phyloP scores from a whole-genome alignment of 1,139 yeast species.

The Pichia sp. region DNA sequence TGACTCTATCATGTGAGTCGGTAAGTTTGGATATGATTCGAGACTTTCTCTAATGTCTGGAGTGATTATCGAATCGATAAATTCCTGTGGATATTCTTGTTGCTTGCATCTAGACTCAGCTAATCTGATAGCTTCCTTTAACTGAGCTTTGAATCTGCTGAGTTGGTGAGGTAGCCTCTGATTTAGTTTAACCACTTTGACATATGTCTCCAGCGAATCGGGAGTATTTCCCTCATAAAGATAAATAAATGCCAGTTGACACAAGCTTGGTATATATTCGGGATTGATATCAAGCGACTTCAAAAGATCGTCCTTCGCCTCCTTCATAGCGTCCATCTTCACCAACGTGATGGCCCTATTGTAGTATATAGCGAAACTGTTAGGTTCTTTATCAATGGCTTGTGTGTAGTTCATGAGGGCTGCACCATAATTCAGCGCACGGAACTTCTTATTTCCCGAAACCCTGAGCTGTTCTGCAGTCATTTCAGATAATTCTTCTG shows the following conservation, averaged over 20 bases:
- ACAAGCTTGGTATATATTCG: slow-evolving; percentile 35
- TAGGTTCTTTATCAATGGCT: slow-evolving; percentile 33
- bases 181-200: slow-evolving; percentile 31
- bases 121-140: slow-evolving; percentile 28
- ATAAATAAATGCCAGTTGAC: slow-evolving; percentile 35
- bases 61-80: slow-evolving; percentile 28
- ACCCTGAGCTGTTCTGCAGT: slow-evolving; percentile 27
- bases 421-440: slow-evolving; percentile 31
- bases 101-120: slow-evolving; percentile 31
- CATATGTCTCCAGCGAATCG: slow-evolving; percentile 34
- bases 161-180: slow-evolving; percentile 24
- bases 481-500: not conserved
- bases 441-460: slow-evolving; percentile 34
- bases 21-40: slow-evolving; percentile 24
- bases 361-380: slow-evolving; percentile 32
- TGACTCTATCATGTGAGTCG: slow-evolving; percentile 17
- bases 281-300: slow-evolving; percentile 33
- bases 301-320: slow-evolving; percentile 34
- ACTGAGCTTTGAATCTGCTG: slow-evolving; percentile 26
- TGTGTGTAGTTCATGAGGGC: slow-evolving; percentile 36
- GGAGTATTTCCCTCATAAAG: slow-evolving; percentile 35
- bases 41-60: slow-evolving; percentile 24
- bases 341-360: slow-evolving; percentile 39
- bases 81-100: slow-evolving; percentile 31
- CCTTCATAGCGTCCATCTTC: slow-evolving; percentile 32